phyloP scores from a whole-genome alignment of 148 eudicot genomes.

The Rhododendron mucronatum region DNA sequence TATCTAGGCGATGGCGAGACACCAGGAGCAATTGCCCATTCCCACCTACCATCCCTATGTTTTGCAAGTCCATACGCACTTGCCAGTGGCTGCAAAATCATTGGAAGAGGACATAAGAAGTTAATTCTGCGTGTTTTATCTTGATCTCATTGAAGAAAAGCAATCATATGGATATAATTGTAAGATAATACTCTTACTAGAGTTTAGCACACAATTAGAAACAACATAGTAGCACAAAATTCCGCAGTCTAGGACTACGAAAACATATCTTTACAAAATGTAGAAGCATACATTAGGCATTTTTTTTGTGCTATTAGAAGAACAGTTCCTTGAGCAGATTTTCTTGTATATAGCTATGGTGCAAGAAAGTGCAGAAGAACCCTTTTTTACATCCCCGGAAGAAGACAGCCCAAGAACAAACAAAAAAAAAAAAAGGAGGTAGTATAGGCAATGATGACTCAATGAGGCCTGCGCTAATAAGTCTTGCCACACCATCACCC shows the following conservation, averaged over 20 bases:
- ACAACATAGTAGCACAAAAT: neutral
- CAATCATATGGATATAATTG: neutral
- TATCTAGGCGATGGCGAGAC: conserved; percentile 97
- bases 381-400: neutral
- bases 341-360: neutral
- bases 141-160: neutral
- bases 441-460: neutral
- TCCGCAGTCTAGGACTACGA: neutral
- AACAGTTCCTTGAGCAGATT: no score
- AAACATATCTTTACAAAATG: neutral
- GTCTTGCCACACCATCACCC: neutral
- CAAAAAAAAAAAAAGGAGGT: neutral
- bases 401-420: neutral
- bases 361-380: neutral
- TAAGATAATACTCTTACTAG: neutral
- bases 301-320: neutral
- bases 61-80: conserved; percentile 98
- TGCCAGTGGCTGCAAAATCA: conserved; percentile 64
- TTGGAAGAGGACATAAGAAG: neutral
- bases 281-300: neutral
- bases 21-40: conserved; percentile 99
- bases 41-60: conserved; percentile 99
- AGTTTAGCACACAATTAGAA: neutral
- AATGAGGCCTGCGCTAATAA: neutral
- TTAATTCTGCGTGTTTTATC: neutral